Base-by-base conservation (phyloP, 2,329 filamentous ascomycete genomes). In the Tolypocladium nubicola region DNA sequence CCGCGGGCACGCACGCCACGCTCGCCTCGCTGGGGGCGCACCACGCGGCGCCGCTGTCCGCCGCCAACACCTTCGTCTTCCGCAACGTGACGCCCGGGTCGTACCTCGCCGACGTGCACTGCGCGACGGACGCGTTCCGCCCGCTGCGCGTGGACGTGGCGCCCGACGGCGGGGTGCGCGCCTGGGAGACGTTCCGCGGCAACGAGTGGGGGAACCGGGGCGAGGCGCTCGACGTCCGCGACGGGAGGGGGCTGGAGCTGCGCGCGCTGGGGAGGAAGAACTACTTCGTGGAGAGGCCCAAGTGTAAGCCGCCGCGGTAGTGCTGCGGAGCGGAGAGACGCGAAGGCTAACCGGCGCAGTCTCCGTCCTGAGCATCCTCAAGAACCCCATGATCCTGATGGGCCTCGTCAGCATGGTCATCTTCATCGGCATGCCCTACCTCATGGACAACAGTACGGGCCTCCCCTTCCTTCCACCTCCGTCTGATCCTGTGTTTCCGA, bases 311-410 rank as follows among this genome's bases (percentile, higher is more conserved):
- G 38, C 5, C 23, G 23, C 23, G 23, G 23, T 26, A 7, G 4
- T 2, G 30, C 47, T 35, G 26, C 26, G 1, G 47, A 50, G 47
- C 5, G 10, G 14, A 1, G 16, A 39, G 2, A 8, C 38, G 7
- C 3, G 16, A 3, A 38, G 33, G 55, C 57, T 57, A 53, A 61
- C 53, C 19, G 19, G 14, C 35, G 14, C 62, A 90, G 88, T 93
- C 75, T 90, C 86, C 21, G 79, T 92, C n/a, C 68, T 97, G 58
- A 83, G 82, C 58, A 85, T 97, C 57, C 78, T 97, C 66, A 94
- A 94, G 78, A 96, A 90, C 69, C 94, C 94, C 4, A 97, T 97
- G 91, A 97, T 97, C 62, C 80, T 99, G 60, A 87, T 99, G 77
- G 91, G 88, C 5, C 74, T 96, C 39, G 85, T 94, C 43, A 90